These are phyloP conservation scores for Przewalskia tangutica DNA, from an alignment of 257 asterid genomes.

Conservation along the genomic window DNA sequence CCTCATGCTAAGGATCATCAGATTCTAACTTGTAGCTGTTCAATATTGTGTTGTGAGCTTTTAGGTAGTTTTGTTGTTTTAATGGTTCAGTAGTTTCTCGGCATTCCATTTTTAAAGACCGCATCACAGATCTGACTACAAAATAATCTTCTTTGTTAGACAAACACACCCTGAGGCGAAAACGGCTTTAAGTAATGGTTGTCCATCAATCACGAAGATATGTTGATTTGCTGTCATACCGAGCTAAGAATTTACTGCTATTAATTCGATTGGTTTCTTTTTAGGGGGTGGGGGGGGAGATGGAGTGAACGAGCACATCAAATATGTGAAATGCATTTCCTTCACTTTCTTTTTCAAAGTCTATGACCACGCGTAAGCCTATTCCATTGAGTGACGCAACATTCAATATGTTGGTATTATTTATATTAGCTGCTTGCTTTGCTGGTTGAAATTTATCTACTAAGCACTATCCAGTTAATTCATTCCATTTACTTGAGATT, in stretches of 20 bases:
- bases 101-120: not conserved
- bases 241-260: not conserved
- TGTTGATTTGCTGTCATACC: not conserved
- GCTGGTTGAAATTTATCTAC: too few species aligned
- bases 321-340: not conserved
- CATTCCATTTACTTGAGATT: too few species aligned
- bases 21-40: not conserved
- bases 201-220: not conserved
- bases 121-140: not conserved
- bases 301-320: not conserved
- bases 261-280: not conserved
- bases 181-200: not conserved
- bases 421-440: too few species aligned
- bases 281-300: not conserved
- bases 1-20: not conserved
- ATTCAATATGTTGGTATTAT: not conserved
- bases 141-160: not conserved
- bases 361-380: too few species aligned
- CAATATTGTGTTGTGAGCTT: slow-evolving; percentile 1
- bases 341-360: not conserved
- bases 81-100: not conserved
- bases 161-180: not conserved
- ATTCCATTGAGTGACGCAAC: not conserved
- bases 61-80: not conserved
- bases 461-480: too few species aligned